Conservation (phyloP, 108 stramenopile genomes). For the Parmales sp. region DNA sequence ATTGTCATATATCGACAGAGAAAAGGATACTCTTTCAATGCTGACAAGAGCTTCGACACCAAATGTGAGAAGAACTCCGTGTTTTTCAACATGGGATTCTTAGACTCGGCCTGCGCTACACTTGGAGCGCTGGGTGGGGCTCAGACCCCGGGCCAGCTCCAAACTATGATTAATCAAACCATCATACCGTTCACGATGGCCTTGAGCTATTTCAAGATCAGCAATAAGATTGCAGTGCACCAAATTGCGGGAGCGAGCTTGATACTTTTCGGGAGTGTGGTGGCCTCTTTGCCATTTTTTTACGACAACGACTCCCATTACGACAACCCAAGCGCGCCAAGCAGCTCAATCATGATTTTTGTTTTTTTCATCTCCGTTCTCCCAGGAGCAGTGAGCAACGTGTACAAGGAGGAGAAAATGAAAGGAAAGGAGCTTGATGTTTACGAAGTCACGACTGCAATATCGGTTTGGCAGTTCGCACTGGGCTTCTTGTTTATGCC, state of each 20-base stretch:
- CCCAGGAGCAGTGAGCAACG: constrained; percentile 17
- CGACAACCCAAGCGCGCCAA: neutral
- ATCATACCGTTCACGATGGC: constrained; percentile 19
- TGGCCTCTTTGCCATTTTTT: constrained; percentile 6
- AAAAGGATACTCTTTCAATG: neutral
- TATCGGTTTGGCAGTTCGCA: constrained; percentile 13
- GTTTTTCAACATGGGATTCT: constrained; percentile 13
- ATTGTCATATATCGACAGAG: neutral
- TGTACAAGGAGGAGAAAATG: constrained; percentile 20
- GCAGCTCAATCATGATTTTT: neutral
- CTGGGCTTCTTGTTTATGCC: constrained; percentile 20
- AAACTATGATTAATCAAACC: constrained; percentile 15
- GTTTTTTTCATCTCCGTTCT: constrained; percentile 10
- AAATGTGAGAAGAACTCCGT: neutral
- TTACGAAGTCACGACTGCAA: constrained; percentile 8
- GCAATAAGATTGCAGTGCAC: neutral
- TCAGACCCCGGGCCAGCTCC: constrained; percentile 14
- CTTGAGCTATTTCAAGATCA: neutral
- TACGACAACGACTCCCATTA: neutral
- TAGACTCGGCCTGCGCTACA: constrained; percentile 15
- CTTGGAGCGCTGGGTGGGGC: constrained; percentile 18
- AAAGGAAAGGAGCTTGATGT: constrained; percentile 10
- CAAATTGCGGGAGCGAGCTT: constrained; percentile 12
- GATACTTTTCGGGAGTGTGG: constrained; percentile 10
- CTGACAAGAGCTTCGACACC: neutral